These are phyloP conservation scores for Candolleomyces eurysporus DNA, from an alignment of 768 basidiomycete species.

Conservation along the genomic window DNA sequence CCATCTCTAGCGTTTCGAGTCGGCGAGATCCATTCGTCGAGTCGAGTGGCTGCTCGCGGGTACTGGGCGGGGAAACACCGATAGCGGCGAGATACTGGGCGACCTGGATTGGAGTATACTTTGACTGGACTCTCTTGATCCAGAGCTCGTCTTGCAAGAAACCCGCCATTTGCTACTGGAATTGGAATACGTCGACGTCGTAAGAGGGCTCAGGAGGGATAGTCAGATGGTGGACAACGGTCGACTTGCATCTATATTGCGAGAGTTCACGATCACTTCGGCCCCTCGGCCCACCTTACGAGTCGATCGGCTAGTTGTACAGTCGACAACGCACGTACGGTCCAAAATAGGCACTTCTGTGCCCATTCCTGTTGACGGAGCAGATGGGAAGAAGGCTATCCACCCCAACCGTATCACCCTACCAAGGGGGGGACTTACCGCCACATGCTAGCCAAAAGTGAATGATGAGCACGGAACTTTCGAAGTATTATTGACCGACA, in stretches of 20 bases:
- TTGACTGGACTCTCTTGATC: constrained; percentile 23
- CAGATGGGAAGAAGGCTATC: too few species aligned
- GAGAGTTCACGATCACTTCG: too few species aligned
- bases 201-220: not conserved
- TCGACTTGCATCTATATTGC: too few species aligned
- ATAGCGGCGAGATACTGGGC: constrained; percentile 14
- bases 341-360: too few species aligned
- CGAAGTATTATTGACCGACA: not conserved
- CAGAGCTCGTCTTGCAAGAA: constrained; percentile 17
- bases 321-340: too few species aligned
- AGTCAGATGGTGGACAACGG: not conserved
- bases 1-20: constrained; percentile 24
- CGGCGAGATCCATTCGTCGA: constrained; percentile 17
- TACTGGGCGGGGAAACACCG: not conserved
- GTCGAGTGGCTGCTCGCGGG: not conserved
- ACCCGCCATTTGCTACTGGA: not conserved
- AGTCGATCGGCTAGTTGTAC: too few species aligned
- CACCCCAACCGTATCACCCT: too few species aligned
- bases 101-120: constrained; percentile 19
- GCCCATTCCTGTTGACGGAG: too few species aligned
- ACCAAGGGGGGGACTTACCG: too few species aligned
- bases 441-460: too few species aligned
- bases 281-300: too few species aligned
- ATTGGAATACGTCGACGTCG: not conserved
- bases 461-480: too few species aligned